Evolutionary conservation across 805 yeast genomes (phyloP), one percentile per base, ranked within the genome.

Genomic region (Nakazawaea sp.): DNA sequence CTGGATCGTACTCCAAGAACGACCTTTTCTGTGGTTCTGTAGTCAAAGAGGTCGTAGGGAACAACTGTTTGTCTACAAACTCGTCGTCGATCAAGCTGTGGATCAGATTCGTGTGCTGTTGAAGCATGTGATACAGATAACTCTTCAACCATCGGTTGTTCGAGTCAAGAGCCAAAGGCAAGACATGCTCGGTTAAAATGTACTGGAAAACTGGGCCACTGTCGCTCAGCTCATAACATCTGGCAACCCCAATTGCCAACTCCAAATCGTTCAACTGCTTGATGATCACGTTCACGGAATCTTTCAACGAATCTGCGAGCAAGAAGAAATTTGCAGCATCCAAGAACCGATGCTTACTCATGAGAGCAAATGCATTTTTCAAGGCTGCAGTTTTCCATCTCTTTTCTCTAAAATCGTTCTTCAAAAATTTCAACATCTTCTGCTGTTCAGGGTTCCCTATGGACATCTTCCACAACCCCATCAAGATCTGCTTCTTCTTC

Each of bases 271-370:
- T 53, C 31, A 86, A 56, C 51, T 88, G 81, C 33, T 67, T 74
- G 27, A 81, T 68, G 16, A 90, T 53, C 0, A 88, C 90, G 52
- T 72, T 78, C 20, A 82, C 82, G 42, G 88, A 78, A 59, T 92
- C 97, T 38, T 72, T 72, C 11, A 86, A 58, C 1, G 88, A 66
- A 35, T 70, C 88, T 0, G 84, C 96, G 10, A 90, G 64, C 25
- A 90, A 57, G 57, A 90, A 90, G 54, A 92, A 89, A 17, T 81
- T 78, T 0, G 97, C 96, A 0, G 97, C 95, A 56, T 88, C 94
- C 53, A 72, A 61, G 50, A 71, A 84, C 29, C 97, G 64, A 56
- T 89, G 98, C 50, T 87, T 87, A 43, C 97, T 85, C 45, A 92
- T 56, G 30, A 90, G 61, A 0, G 86, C 97, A 64, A 76, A 90